These are phyloP conservation scores for Thelonectria discophora DNA, from an alignment of 2,329 filamentous ascomycete species.

Conservation along the genomic window DNA sequence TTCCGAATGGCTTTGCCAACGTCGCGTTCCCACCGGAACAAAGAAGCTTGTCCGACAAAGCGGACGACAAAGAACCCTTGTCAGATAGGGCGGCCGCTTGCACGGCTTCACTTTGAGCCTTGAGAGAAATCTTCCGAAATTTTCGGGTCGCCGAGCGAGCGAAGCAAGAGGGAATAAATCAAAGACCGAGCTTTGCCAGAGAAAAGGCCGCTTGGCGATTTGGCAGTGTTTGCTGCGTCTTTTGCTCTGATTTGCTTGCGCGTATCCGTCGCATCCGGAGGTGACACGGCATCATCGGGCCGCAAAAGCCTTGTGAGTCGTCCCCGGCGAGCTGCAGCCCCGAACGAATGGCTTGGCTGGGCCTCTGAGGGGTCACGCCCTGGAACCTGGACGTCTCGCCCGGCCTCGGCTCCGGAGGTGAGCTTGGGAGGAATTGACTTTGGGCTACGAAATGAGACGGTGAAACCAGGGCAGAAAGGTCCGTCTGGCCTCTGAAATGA, in stretches of 20 bases:
- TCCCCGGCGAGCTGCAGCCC: neutral
- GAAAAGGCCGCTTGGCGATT: slow-evolving; percentile 18
- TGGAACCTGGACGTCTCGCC: slow-evolving; percentile 9
- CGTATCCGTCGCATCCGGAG: slow-evolving; percentile 18
- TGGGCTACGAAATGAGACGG: no score
- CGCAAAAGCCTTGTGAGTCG: slow-evolving; percentile 2
- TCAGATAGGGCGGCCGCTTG: slow-evolving; percentile 27
- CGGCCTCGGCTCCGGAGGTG: slow-evolving; percentile 16
- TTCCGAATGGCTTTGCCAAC: neutral
- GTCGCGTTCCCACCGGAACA: slow-evolving; percentile 18
- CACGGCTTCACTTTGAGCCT: slow-evolving; percentile 20
- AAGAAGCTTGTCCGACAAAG: slow-evolving; percentile 12
- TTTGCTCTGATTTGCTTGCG: no score
- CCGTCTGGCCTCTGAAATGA: neutral
- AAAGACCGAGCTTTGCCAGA: neutral
- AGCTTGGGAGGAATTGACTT: slow-evolving; percentile 1
- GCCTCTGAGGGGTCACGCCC: no score
- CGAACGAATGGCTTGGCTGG: neutral
- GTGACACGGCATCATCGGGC: slow-evolving; percentile 15
- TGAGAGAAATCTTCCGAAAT: slow-evolving; percentile 13
- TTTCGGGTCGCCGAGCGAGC: slow-evolving; percentile 25
- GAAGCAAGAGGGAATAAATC: slow-evolving; percentile 3
- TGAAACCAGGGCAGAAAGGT: no score
- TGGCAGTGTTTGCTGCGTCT: neutral
- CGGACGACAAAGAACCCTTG: slow-evolving; percentile 22